Evolutionary conservation across 768 basidiomycete species (phyloP).

Genomic region (Russula foetens): DNA sequence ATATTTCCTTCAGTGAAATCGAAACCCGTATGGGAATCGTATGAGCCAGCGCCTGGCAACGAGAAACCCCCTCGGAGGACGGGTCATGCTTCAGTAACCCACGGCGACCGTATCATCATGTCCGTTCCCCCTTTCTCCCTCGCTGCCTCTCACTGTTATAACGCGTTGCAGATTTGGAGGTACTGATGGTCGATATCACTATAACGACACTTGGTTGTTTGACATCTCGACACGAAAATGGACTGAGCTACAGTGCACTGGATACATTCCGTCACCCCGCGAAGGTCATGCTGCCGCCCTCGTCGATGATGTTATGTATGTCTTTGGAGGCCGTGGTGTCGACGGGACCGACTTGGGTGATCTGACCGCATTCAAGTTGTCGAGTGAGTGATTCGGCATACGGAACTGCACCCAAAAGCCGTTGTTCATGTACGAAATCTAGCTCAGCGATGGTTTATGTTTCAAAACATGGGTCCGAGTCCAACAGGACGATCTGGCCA

Average conservation of each 20-base stretch:
- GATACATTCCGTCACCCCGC: slow-evolving; percentile 90
- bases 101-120: slow-evolving; percentile 43
- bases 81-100: slow-evolving; percentile 83
- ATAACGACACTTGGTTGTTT: slow-evolving; percentile 98
- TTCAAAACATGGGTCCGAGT: slow-evolving; percentile 98
- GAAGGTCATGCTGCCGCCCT: slow-evolving; percentile 96
- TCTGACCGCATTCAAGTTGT: slow-evolving; percentile 93
- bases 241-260: slow-evolving; percentile 92
- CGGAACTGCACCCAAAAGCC: background rate
- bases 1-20: slow-evolving; percentile 53
- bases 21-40: slow-evolving; percentile 78
- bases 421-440: slow-evolving; percentile 5
- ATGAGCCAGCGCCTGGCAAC: slow-evolving; percentile 46
- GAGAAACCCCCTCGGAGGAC: slow-evolving; percentile 77
- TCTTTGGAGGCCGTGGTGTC: slow-evolving; percentile 95
- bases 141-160: background rate
- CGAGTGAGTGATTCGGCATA: slow-evolving; percentile 55
- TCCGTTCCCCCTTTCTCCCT: slow-evolving; percentile 15
- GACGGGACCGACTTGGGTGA: slow-evolving; percentile 95
- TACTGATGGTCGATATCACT: slow-evolving; percentile 97
- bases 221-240: slow-evolving; percentile 73
- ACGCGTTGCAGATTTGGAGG: slow-evolving; percentile 77
- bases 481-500: slow-evolving; percentile 92
- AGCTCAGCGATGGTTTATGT: slow-evolving; percentile 99
- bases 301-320: slow-evolving; percentile 95